Conservation (phyloP, 306 rosid genomes). For the Lathyrus sativus region DNA sequence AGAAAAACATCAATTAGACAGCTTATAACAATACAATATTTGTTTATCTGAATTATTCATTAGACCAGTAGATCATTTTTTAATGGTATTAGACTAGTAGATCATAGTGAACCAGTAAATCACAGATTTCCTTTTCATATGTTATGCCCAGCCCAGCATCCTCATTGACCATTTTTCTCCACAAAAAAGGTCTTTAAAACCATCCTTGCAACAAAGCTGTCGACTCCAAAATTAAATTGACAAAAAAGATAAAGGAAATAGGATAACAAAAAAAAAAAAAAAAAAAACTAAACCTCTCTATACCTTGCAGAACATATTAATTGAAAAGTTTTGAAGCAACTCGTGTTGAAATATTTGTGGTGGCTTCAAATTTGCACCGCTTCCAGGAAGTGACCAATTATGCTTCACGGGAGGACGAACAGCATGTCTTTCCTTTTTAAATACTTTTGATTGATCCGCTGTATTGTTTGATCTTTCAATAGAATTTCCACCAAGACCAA, state of each 20-base stretch:
- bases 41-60: conserved; percentile 13
- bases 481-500: conserved; percentile 77
- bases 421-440: conserved; percentile 75
- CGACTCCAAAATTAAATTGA: conserved; percentile 25
- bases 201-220: conserved; percentile 12
- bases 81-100: conserved; percentile 15
- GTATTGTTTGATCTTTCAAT: conserved; percentile 69
- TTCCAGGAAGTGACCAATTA: conserved; percentile 91
- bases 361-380: conserved; percentile 54
- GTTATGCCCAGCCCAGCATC: background rate
- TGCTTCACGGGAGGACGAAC: conserved; percentile 96
- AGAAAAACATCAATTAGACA: conserved; percentile 21
- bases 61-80: conserved; percentile 15
- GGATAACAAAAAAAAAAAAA: conserved; percentile 10
- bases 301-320: conserved; percentile 98
- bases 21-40: conserved; percentile 9
- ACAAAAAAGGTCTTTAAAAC: conserved; percentile 4
- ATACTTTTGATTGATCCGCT: conserved; percentile 66
- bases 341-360: conserved; percentile 98
- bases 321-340: conserved; percentile 89
- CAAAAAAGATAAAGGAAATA: conserved; percentile 3
- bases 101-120: conserved; percentile 20
- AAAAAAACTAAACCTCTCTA: conserved; percentile 9
- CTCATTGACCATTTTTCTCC: conserved; percentile 12
- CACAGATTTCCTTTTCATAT: conserved; percentile 4